Evolutionary conservation across 2,329 filamentous ascomycete species (phyloP).

Genomic region (Epichloe baconii): DNA sequence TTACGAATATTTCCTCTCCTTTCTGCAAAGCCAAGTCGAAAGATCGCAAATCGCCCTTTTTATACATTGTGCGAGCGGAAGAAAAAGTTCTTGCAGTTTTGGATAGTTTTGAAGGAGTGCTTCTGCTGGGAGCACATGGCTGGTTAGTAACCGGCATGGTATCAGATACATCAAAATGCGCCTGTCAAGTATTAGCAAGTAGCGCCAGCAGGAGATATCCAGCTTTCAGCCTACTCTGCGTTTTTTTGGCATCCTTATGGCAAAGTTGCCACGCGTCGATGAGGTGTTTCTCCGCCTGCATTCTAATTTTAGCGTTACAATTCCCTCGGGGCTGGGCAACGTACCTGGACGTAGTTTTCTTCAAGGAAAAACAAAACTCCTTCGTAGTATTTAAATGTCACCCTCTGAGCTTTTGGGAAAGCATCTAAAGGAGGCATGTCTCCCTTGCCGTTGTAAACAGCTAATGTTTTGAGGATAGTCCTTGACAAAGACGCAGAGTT

Average conservation of each 20-base stretch:
- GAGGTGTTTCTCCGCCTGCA: conserved; percentile 64
- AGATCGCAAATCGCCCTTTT: conserved; percentile 65
- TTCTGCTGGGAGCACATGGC: conserved; percentile 66
- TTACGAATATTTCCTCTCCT: conserved; percentile 87
- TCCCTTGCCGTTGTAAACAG: conserved; percentile 52
- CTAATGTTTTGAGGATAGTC: conserved; percentile 74
- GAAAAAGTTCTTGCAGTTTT: conserved; percentile 62
- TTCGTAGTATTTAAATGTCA: conserved; percentile 93
- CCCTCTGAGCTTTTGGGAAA: conserved; percentile 81
- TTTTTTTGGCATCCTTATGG: conserved; percentile 59
- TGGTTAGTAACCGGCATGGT: conserved; percentile 81
- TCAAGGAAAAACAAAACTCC: conserved; percentile 90
- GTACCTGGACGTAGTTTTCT: conserved; percentile 73
- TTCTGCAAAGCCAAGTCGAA: conserved; percentile 73
- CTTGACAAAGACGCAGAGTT: conserved; percentile 83
- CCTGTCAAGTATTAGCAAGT: conserved; percentile 31
- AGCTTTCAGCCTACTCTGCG: conserved; percentile 51
- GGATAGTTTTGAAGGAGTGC: conserved; percentile 63
- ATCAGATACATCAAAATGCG: conserved; percentile 91
- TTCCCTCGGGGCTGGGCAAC: conserved; percentile 6
- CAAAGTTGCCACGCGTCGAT: conserved; percentile 74
- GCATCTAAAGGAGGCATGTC: conserved; percentile 70
- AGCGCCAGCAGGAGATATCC: accelerated
- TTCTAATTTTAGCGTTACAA: not conserved
- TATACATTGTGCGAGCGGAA: conserved; percentile 66